Base-by-base conservation (phyloP, 78 protist species). In the Dictyostelium firmibasis region DNA sequence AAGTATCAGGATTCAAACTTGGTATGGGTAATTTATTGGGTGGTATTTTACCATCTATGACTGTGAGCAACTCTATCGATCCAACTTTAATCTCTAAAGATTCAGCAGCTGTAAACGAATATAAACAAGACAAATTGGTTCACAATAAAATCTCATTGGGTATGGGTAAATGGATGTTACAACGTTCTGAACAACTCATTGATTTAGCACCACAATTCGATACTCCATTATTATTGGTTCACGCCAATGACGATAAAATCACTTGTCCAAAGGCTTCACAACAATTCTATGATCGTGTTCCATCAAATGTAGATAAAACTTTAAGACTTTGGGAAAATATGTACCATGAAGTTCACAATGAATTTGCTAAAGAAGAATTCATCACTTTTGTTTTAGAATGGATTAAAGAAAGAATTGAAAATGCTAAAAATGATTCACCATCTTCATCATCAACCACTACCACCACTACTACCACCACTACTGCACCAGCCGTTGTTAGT, bases 321-420 rank as follows among this genome's bases (percentile, higher is more conserved):
- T 41, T 91, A 20, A 74, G 53, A 69, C 86, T 91, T 29, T 82
- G 85, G 93, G 93, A 88, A 44, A 44, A 79, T 43, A 78, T 78
- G 79, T 88, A 88, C 41, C 93, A 88, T 27, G 93, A 88, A 67
- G 93, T 88, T 47, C 93, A 88, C 81, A 88, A 88, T 31, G 93
- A 88, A 43, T 29, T 29, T 25, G 86, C 47, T 18, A 76, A 64
- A 53, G 93, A 88, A 6, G 62, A 79, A 79, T 85, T 88, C 8
- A 79, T 87, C 44, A 31, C 62, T 16, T 72, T 6, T 27, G 69
- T 87, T 29, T 36, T 87, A 23, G 74, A 33, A 14, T 87, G 93
- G 93, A 87, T 87, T 64, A 87, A 79, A 60, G 64, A 79, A 33
- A 35, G 85, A 27, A 31, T 78, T 18, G 25, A 77, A 13, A 20